A percentile compares a stretch with the other conserved stretches of the same genome.
Evolutionary conservation across 129 eudicot species (phyloP).

Genomic region (Deinandra increscens): DNA sequence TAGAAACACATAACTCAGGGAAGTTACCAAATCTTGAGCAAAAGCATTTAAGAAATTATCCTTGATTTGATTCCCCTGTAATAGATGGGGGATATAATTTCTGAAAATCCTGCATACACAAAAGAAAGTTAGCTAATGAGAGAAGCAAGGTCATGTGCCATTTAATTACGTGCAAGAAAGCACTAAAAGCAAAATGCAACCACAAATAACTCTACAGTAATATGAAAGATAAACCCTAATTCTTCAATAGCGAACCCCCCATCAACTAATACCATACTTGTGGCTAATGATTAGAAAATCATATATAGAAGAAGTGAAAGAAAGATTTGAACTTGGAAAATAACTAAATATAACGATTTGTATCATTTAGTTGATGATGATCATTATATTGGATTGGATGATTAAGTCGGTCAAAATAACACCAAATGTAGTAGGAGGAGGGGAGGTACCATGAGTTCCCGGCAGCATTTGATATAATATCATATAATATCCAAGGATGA

Average conservation of each 20-base stretch:
- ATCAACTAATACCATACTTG: background rate
- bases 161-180: conserved; percentile 13
- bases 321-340: background rate
- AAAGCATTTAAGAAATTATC: conserved; percentile 44
- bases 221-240: background rate
- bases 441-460: conserved; percentile 80
- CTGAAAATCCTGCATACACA: conserved; percentile 72
- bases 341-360: background rate
- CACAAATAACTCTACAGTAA: background rate
- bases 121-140: conserved; percentile 13
- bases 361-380: background rate
- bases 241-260: background rate
- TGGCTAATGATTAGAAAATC: background rate
- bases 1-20: background rate
- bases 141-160: background rate
- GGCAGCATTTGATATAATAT: conserved; percentile 95
- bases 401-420: too few relatives aligned
- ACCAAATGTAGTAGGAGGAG: too few relatives aligned
- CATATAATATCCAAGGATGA: conserved; percentile 89
- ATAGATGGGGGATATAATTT: conserved; percentile 55
- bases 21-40: conserved; percentile 58
- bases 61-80: conserved; percentile 58
- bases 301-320: background rate
- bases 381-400: background rate
- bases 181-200: background rate